Evolutionary conservation across 2,329 filamentous ascomycete species (phyloP).

Genomic region (Paecilomyces dactylethromorphus): DNA sequence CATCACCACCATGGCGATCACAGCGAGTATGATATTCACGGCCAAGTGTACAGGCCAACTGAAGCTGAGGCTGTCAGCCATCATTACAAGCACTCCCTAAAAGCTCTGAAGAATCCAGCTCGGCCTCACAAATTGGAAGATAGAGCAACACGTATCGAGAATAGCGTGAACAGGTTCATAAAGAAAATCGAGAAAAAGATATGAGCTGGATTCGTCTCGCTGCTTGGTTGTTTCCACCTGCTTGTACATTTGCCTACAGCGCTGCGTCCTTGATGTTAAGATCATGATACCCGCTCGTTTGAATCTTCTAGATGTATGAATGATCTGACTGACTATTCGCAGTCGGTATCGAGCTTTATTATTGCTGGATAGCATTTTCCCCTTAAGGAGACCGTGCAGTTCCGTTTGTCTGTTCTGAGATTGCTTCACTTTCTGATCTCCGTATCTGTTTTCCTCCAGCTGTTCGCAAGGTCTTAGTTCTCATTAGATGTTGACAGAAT

Average conservation of each 20-base stretch:
- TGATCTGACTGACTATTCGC: too few species aligned
- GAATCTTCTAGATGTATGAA: too few species aligned
- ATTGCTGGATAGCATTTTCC: too few species aligned
- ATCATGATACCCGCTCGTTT: neutral
- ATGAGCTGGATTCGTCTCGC: slow-evolving; percentile 4
- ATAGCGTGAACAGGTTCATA: slow-evolving; percentile 37
- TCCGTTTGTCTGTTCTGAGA: too few species aligned
- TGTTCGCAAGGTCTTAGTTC: neutral
- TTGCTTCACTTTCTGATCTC: too few species aligned
- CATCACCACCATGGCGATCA: slow-evolving; percentile 15
- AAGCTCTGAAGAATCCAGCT: slow-evolving; percentile 24
- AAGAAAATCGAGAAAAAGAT: slow-evolving; percentile 40
- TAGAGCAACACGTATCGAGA: slow-evolving; percentile 32
- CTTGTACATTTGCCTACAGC: neutral
- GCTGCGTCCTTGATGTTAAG: neutral
- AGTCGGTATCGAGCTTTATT: too few species aligned
- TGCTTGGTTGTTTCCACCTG: neutral
- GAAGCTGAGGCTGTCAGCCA: slow-evolving; percentile 33
- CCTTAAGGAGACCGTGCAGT: too few species aligned
- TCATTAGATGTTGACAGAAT: neutral
- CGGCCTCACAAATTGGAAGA: slow-evolving; percentile 32
- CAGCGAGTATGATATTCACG: slow-evolving; percentile 39
- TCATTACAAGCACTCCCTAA: slow-evolving; percentile 27
- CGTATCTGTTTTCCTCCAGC: too few species aligned
- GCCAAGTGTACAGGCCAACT: slow-evolving; percentile 41